phyloP scores from a whole-genome alignment of 2,329 filamentous ascomycete genomes.

The Beauveria scarabaeidicola region DNA sequence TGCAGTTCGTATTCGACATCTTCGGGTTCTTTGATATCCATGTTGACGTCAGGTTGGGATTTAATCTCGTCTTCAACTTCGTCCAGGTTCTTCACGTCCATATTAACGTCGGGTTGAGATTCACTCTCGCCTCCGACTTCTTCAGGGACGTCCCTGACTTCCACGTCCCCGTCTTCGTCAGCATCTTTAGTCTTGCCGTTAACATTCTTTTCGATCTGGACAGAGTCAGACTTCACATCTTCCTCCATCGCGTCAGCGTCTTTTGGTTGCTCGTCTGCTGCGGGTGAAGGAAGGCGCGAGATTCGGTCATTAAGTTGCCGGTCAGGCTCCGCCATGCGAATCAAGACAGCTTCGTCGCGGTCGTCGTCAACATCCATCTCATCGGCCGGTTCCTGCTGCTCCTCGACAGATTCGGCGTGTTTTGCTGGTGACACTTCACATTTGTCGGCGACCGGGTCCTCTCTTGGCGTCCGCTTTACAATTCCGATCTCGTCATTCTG shows the following conservation, averaged over 20 bases:
- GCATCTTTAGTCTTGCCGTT: background rate
- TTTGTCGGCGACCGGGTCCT: background rate
- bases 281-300: background rate
- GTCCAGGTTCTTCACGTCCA: background rate
- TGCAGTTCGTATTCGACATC: background rate
- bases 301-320: background rate
- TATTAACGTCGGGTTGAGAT: background rate
- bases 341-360: background rate
- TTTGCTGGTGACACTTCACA: background rate
- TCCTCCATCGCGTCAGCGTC: background rate
- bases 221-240: background rate
- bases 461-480: background rate
- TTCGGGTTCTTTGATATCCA: background rate
- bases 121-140: background rate
- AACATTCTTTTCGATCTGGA: background rate
- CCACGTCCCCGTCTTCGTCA: background rate
- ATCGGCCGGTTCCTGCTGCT: background rate
- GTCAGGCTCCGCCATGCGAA: background rate
- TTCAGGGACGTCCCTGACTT: background rate
- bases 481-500: background rate
- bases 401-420: background rate
- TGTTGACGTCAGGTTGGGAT: background rate
- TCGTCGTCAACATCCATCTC: slow-evolving; percentile 6
- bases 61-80: background rate
- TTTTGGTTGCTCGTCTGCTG: background rate